phyloP scores from a whole-genome alignment of 331 rosid genomes.

The Rosa hybrid region DNA sequence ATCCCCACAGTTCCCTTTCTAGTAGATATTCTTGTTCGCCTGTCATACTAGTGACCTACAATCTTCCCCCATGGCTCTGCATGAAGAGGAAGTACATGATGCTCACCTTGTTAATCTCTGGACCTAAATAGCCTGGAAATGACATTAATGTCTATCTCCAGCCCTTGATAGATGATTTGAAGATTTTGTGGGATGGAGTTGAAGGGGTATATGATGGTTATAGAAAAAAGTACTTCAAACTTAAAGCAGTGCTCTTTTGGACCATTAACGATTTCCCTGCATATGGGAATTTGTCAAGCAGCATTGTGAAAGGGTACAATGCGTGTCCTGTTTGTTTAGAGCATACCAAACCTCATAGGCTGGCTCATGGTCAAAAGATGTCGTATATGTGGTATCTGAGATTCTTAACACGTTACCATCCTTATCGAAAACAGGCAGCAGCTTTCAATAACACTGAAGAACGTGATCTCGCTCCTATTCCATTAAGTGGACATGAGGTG shows the following conservation, averaged over 20 bases:
- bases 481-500: not conserved
- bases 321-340: not conserved
- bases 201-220: not conserved
- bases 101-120: too few species aligned
- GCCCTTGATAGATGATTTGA: not conserved
- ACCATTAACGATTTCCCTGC: constrained; percentile 7
- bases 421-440: not conserved
- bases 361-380: too few species aligned
- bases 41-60: not conserved
- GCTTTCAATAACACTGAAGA: not conserved
- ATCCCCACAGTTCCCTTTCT: too few species aligned
- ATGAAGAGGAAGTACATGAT: too few species aligned
- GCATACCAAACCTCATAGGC: not conserved
- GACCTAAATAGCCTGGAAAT: too few species aligned
- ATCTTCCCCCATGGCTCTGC: not conserved
- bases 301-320: not conserved
- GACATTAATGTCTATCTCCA: too few species aligned
- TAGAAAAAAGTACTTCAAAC: too few species aligned
- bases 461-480: not conserved
- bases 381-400: not conserved
- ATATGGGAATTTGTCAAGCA: not conserved
- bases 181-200: not conserved
- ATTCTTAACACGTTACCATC: not conserved
- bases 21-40: not conserved
- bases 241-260: not conserved